Conservation (phyloP, 768 basidiomycete species). For the Sarcomyxa edulis region DNA sequence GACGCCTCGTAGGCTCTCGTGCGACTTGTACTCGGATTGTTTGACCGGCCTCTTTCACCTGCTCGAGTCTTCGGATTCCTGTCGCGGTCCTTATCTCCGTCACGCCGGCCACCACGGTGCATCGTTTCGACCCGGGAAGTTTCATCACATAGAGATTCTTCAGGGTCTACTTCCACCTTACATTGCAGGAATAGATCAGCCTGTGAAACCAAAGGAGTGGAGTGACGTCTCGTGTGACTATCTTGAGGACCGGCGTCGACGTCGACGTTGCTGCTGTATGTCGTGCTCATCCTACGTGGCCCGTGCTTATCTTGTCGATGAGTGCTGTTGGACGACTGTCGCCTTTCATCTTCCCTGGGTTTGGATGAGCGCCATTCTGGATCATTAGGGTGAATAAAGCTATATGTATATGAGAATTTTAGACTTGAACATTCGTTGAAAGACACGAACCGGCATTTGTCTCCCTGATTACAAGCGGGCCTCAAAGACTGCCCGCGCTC, state of each 20-base stretch:
- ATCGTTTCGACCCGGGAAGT: too few species aligned
- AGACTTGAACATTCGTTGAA: not conserved
- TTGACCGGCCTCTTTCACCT: too few species aligned
- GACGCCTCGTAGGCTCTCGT: too few species aligned
- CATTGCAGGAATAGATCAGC: slow-evolving; percentile 35
- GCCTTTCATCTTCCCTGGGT: slow-evolving; percentile 8
- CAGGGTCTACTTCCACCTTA: slow-evolving; percentile 19
- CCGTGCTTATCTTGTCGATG: slow-evolving; percentile 10
- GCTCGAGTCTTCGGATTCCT: too few species aligned
- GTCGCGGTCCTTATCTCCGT: slow-evolving; percentile 9
- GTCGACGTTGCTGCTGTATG: too few species aligned
- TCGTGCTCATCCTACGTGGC: too few species aligned
- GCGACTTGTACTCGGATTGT: too few species aligned
- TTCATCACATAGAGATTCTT: not conserved
- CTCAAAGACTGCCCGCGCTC: slow-evolving; percentile 33
- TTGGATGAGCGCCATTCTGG: slow-evolving; percentile 30
- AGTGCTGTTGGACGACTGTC: too few species aligned
- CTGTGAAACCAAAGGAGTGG: slow-evolving; percentile 35
- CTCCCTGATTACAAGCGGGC: slow-evolving; percentile 42
- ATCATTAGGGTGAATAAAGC: slow-evolving; percentile 50
- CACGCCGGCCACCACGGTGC: slow-evolving; percentile 4
- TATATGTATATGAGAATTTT: slow-evolving; percentile 1
- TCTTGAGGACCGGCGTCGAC: too few species aligned
- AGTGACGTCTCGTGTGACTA: slow-evolving; percentile 21
- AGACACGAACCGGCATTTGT: slow-evolving; percentile 41